Conservation (phyloP, 805 yeast genomes). For the Candida stauntonica region DNA sequence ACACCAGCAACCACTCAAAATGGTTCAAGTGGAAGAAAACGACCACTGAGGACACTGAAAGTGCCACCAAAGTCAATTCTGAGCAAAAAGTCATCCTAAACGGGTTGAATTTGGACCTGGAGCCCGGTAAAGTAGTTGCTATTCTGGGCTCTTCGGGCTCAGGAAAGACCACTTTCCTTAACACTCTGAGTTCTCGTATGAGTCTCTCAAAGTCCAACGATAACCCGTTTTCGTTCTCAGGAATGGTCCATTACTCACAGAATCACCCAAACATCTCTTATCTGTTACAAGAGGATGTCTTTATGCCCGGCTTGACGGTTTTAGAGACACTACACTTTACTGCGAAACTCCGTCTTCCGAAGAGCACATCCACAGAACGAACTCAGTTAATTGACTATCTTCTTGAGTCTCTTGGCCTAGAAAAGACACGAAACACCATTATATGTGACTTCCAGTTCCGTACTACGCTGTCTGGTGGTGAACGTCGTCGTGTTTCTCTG, state of each 20-base stretch:
- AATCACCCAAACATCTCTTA: conserved; percentile 40
- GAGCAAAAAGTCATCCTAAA: conserved; percentile 36
- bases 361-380: conserved; percentile 41
- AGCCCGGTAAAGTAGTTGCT: conserved; percentile 63
- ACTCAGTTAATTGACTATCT: conserved; percentile 50
- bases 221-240: conserved; percentile 36
- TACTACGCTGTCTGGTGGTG: conserved; percentile 71
- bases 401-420: conserved; percentile 59
- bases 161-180: conserved; percentile 78
- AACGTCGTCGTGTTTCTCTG: conserved; percentile 69
- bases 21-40: not conserved
- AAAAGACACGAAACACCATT: conserved; percentile 54
- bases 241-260: conserved; percentile 36
- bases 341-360: conserved; percentile 63
- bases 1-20: too few species aligned
- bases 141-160: conserved; percentile 87
- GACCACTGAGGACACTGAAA: too few species aligned
- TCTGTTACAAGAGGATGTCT: conserved; percentile 70
- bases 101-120: conserved; percentile 54
- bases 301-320: conserved; percentile 68
- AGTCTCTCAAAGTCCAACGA: conserved; percentile 3
- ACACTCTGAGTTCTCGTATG: conserved; percentile 52
- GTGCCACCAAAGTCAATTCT: too few species aligned
- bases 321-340: conserved; percentile 66
- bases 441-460: conserved; percentile 42